Percentiles rank a stretch among this genome's conserved stretches.
Conservation (phyloP, 352 stramenopile species). For the Phytophthora cryptogea region DNA sequence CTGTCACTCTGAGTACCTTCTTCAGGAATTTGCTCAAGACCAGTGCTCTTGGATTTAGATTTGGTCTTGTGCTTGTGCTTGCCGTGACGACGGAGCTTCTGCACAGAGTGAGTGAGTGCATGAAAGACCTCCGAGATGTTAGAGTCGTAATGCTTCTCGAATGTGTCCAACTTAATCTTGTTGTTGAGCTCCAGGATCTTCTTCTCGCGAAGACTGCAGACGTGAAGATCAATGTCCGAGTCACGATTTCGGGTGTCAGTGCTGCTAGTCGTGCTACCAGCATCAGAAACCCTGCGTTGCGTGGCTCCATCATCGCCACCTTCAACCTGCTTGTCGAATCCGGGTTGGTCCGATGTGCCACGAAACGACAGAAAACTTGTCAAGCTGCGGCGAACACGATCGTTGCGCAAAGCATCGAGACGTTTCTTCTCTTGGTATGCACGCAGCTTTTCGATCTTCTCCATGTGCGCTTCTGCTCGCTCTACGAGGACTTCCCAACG, state of each 20-base stretch:
- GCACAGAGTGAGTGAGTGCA: slow-evolving; percentile 46
- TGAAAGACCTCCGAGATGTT: slow-evolving; percentile 65
- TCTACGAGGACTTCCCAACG: slow-evolving; percentile 62
- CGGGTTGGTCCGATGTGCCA: slow-evolving; percentile 17
- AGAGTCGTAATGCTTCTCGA: slow-evolving; percentile 68
- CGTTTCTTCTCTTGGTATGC: slow-evolving; percentile 59
- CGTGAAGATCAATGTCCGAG: slow-evolving; percentile 25
- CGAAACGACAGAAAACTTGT: slow-evolving; percentile 35
- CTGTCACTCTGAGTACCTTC: slow-evolving; percentile 17
- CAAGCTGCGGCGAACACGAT: slow-evolving; percentile 45
- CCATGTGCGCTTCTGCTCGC: slow-evolving; percentile 54
- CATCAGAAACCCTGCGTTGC: slow-evolving; percentile 22
- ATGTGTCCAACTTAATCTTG: slow-evolving; percentile 53
- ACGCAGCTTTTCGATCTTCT: slow-evolving; percentile 60
- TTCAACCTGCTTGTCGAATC: slow-evolving; percentile 13
- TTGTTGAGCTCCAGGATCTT: slow-evolving; percentile 60
- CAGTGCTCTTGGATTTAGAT: slow-evolving; percentile 10
- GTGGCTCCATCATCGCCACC: slow-evolving; percentile 9
- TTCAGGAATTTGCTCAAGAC: slow-evolving; percentile 34
- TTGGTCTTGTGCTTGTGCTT: slow-evolving; percentile 21
- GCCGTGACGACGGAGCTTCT: slow-evolving; percentile 30
- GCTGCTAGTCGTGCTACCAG: slow-evolving; percentile 27
- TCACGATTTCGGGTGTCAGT: slow-evolving; percentile 12
- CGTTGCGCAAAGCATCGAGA: slow-evolving; percentile 34
- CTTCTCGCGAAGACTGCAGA: slow-evolving; percentile 58